Conservation (phyloP, 441 rosid genomes). For the Francoa sonchifolia region DNA sequence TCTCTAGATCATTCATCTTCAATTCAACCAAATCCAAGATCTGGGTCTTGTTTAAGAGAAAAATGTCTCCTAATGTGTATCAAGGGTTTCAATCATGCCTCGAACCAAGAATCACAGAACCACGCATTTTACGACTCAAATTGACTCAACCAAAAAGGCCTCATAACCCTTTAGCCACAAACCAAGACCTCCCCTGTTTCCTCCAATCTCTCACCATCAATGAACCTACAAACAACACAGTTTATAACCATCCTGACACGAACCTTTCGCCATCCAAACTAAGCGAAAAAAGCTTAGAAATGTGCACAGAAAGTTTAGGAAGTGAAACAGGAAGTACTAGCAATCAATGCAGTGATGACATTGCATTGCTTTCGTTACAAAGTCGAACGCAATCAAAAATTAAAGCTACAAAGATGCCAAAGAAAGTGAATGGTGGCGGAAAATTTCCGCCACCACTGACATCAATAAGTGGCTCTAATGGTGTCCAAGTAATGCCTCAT, state of each 20-base stretch:
- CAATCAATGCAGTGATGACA: conserved; percentile 4
- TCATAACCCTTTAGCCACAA: conserved; percentile 1
- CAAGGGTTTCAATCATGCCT: conserved; percentile 45
- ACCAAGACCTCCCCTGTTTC: conserved; percentile 2
- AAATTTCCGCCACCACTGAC: conserved; percentile 58
- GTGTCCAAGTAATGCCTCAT: conserved; percentile 25
- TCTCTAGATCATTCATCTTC: conserved; percentile 10
- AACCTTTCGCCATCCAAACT: conserved; percentile 1
- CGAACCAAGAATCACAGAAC: conserved; percentile 25
- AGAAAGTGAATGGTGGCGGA: conserved; percentile 13
- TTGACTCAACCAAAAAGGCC: conserved; percentile 18
- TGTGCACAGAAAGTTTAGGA: conserved; percentile 16
- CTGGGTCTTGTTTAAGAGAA: conserved; percentile 11
- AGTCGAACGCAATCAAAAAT: conserved; percentile 7
- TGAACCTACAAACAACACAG: neutral
- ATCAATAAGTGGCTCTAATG: conserved; percentile 26
- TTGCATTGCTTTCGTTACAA: conserved; percentile 7
- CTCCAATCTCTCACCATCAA: too few relatives aligned
- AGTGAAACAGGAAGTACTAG: conserved; percentile 14
- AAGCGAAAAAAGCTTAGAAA: conserved; percentile 11
- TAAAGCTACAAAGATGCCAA: neutral
- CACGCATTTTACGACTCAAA: conserved; percentile 26
- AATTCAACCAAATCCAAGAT: too few relatives aligned
- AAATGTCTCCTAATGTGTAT: conserved; percentile 30
- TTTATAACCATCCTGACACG: neutral